Evolutionary conservation across 768 basidiomycete species (phyloP).

Genomic region (Psilocybe cubensis): DNA sequence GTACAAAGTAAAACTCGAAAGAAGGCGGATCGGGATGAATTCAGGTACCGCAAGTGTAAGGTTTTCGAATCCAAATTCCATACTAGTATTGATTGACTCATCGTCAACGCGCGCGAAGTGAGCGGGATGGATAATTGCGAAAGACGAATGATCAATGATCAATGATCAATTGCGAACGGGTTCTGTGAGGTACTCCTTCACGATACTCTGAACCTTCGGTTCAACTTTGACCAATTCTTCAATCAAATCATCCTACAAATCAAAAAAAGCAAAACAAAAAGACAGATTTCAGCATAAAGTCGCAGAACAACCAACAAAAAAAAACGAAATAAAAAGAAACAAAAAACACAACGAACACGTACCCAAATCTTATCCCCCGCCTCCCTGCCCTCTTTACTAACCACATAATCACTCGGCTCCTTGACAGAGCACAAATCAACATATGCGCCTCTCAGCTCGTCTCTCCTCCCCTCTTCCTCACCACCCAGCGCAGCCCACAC

Average conservation of each 20-base stretch:
- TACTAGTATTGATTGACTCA: too few relatives aligned
- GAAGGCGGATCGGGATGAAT: too few relatives aligned
- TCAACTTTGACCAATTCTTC: conserved; percentile 18
- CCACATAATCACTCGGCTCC: conserved; percentile 31
- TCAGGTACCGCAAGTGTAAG: too few relatives aligned
- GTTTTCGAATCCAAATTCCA: too few relatives aligned
- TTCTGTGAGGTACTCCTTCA: conserved; percentile 15
- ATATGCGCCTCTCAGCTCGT: conserved; percentile 33
- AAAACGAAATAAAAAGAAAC: neutral
- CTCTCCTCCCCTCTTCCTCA: conserved; percentile 14
- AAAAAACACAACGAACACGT: neutral
- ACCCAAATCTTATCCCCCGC: conserved; percentile 34
- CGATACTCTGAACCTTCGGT: conserved; percentile 15
- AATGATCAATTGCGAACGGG: neutral
- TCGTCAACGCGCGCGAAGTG: too few relatives aligned
- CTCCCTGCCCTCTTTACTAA: conserved; percentile 29
- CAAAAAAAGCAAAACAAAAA: neutral
- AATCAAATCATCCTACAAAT: conserved; percentile 17
- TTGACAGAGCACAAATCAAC: conserved; percentile 20
- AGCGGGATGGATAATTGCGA: too few relatives aligned
- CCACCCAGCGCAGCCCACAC: conserved; percentile 34
- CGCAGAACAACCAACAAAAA: neutral
- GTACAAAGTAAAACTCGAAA: too few relatives aligned
- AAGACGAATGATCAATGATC: too few relatives aligned
- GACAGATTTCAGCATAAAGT: too few relatives aligned